Percentiles rank a stretch among this genome's conserved stretches.
Evolutionary conservation across 2,329 filamentous ascomycete species (phyloP).

Genomic region (Gnomoniopsis sp.): DNA sequence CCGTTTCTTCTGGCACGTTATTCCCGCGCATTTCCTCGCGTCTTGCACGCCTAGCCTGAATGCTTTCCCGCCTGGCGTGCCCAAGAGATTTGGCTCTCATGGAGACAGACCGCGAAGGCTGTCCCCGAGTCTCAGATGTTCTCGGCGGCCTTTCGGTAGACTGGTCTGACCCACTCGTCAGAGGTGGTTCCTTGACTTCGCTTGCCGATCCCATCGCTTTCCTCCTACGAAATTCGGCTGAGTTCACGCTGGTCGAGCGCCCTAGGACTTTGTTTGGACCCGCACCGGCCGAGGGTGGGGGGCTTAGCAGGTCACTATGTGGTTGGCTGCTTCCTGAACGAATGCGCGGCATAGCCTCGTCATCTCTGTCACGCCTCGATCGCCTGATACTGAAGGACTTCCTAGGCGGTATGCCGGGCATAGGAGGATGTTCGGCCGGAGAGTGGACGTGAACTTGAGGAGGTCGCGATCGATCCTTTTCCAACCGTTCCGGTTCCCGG

Average conservation of each 20-base stretch:
- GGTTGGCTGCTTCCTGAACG: constrained; percentile 62
- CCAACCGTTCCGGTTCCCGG: constrained; percentile 61
- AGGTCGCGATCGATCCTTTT: constrained; percentile 66
- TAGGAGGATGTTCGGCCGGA: constrained; percentile 59
- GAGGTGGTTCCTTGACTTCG: constrained; percentile 58
- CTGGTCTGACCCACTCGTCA: constrained; percentile 77
- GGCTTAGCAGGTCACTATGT: constrained; percentile 74
- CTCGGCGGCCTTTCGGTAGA: constrained; percentile 56
- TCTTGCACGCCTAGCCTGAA: constrained; percentile 76
- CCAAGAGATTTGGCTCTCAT: constrained; percentile 82
- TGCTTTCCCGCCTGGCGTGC: constrained; percentile 85
- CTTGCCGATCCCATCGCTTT: constrained; percentile 37
- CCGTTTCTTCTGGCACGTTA: constrained; percentile 71
- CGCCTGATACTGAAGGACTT: constrained; percentile 86
- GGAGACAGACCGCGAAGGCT: constrained; percentile 57
- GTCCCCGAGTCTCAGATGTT: constrained; percentile 43
- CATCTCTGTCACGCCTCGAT: constrained; percentile 52
- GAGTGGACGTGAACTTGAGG: constrained; percentile 75
- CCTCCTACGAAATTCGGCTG: constrained; percentile 73
- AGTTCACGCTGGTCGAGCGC: constrained; percentile 88
- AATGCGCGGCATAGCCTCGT: constrained; percentile 41
- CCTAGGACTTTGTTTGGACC: constrained; percentile 69
- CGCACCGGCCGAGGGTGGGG: constrained; percentile 61
- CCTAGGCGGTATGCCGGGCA: constrained; percentile 49
- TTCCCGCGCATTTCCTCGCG: constrained; percentile 56